phyloP scores from a whole-genome alignment of 1,284 basidiomycete species.

The Hypsizygus ulmarius region DNA sequence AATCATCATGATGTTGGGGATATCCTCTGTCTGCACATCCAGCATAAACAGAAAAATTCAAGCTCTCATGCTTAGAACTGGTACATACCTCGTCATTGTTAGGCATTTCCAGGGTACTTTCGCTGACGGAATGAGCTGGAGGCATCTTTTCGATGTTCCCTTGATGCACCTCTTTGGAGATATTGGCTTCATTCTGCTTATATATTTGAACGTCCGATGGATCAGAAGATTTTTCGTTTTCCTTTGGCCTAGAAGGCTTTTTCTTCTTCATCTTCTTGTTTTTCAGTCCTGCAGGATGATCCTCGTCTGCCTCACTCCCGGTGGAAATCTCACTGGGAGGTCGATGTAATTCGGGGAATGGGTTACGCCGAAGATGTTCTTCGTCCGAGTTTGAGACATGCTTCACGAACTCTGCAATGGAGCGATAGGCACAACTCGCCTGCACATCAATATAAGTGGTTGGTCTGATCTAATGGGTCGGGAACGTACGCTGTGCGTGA shows the following conservation, averaged over 20 bases:
- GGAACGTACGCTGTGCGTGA: slow-evolving; percentile 53
- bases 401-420: slow-evolving; percentile 54
- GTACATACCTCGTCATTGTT: slow-evolving; percentile 13
- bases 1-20: slow-evolving; percentile 46
- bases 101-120: slow-evolving; percentile 16
- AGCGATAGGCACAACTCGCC: slow-evolving; percentile 58
- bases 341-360: slow-evolving; percentile 45
- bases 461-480: not conserved
- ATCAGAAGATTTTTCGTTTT: not conserved
- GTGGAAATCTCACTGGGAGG: slow-evolving; percentile 27
- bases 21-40: slow-evolving; percentile 20
- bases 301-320: slow-evolving; percentile 15
- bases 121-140: not conserved
- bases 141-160: slow-evolving; percentile 1
- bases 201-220: slow-evolving; percentile 29
- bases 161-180: slow-evolving; percentile 19
- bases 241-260: not conserved
- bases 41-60: not conserved
- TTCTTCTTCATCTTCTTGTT: not conserved
- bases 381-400: slow-evolving; percentile 44
- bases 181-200: slow-evolving; percentile 29
- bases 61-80: not conserved
- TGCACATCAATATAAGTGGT: slow-evolving; percentile 19
- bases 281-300: slow-evolving; percentile 1
- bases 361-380: slow-evolving; percentile 37